These are phyloP conservation scores for Cladochytrium tenue DNA, from an alignment of 371 early-diverging fungal species.

Conservation along the genomic window DNA sequence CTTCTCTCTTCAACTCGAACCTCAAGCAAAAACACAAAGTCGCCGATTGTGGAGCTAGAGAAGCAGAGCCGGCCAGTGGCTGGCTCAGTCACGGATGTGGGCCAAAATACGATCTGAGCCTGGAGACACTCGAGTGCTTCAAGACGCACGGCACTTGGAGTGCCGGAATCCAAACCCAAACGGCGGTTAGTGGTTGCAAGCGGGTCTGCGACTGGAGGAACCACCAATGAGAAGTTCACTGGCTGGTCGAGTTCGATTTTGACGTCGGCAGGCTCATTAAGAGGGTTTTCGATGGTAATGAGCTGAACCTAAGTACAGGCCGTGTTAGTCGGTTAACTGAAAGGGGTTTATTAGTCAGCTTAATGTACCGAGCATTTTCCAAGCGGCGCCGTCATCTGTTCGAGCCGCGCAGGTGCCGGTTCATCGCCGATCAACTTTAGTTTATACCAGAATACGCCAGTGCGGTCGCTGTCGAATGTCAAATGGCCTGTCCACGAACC, in stretches of 20 bases:
- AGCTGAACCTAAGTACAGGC: conserved; percentile 31
- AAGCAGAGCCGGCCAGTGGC: conserved; percentile 8
- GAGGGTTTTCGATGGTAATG: conserved; percentile 32
- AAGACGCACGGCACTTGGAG: conserved; percentile 12
- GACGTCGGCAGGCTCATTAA: conserved; percentile 16
- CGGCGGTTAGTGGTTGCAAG: background rate
- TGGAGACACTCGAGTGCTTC: conserved; percentile 26
- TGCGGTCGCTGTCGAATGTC: conserved; percentile 30
- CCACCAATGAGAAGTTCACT: conserved; percentile 31
- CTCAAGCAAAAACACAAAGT: conserved; percentile 24
- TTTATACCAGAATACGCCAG: conserved; percentile 50
- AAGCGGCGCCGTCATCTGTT: conserved; percentile 33
- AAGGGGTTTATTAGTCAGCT: background rate
- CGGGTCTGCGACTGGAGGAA: conserved; percentile 13
- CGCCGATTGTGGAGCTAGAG: conserved; percentile 24
- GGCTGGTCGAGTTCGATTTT: conserved; percentile 25
- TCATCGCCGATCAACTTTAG: conserved; percentile 38
- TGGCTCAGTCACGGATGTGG: conserved; percentile 38
- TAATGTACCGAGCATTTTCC: conserved; percentile 35
- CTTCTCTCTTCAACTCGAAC: too few relatives aligned
- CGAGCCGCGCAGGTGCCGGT: conserved; percentile 29
- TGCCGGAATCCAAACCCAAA: background rate
- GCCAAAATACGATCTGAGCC: conserved; percentile 46
- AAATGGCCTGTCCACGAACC: conserved; percentile 26
- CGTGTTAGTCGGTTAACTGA: background rate